phyloP scores from a whole-genome alignment of 176 grass and related monocot species.

The Aegilops tauschii region DNA sequence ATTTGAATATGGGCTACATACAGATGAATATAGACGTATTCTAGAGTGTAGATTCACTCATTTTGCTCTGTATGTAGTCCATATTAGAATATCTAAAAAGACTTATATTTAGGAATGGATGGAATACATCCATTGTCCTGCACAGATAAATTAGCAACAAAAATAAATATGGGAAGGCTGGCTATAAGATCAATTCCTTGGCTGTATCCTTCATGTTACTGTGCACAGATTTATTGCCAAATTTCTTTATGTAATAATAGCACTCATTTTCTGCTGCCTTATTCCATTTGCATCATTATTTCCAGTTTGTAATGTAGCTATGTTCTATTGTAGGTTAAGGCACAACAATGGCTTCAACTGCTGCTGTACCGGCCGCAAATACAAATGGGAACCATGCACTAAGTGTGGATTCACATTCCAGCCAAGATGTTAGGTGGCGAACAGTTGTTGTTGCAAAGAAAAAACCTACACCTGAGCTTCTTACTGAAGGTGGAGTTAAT shows the following conservation, averaged over 20 bases:
- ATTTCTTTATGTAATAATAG: neutral
- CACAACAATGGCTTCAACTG: constrained; percentile 52
- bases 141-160: neutral
- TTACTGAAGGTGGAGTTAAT: constrained; percentile 37
- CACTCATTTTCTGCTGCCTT: constrained; percentile 13
- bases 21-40: too few species aligned
- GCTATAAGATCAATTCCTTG: neutral
- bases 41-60: too few species aligned
- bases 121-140: neutral
- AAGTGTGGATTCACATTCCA: constrained; percentile 61
- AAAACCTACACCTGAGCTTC: constrained; percentile 36
- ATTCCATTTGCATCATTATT: constrained; percentile 24
- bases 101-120: too few species aligned
- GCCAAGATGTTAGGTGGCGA: constrained; percentile 59
- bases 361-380: constrained; percentile 43
- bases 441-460: constrained; percentile 48
- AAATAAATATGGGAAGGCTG: neutral
- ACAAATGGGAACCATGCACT: constrained; percentile 58
- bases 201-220: neutral
- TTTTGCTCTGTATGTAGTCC: too few species aligned
- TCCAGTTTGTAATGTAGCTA: neutral
- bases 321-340: neutral
- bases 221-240: neutral
- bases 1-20: too few species aligned
- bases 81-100: too few species aligned